Conservation (phyloP, 2,329 filamentous ascomycete genomes). For the Fusarium verrucosum region DNA sequence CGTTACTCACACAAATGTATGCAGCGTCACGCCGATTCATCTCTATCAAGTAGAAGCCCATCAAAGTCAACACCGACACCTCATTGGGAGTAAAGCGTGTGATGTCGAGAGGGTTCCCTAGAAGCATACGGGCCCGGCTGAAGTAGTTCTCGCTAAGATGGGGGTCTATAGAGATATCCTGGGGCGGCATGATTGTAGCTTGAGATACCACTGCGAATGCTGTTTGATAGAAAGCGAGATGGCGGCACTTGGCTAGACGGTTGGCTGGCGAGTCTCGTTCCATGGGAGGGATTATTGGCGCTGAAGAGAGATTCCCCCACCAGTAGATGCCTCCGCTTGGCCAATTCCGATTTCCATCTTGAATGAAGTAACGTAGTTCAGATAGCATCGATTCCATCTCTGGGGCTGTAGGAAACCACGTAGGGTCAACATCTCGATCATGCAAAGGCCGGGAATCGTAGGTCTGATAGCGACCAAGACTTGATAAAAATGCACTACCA, state of each 20-base stretch:
- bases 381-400: conserved; percentile 53
- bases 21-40: conserved; percentile 60
- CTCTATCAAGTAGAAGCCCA: conserved; percentile 61
- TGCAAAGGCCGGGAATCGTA: conserved; percentile 56
- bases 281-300: conserved; percentile 43
- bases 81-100: conserved; percentile 54
- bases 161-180: conserved; percentile 38
- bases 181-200: conserved; percentile 37
- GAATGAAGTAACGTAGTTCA: conserved; percentile 55
- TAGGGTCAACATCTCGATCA: conserved; percentile 51
- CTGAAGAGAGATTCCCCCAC: conserved; percentile 55
- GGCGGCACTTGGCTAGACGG: conserved; percentile 45
- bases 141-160: conserved; percentile 57
- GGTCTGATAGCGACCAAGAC: conserved; percentile 58
- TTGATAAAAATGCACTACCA: conserved; percentile 51
- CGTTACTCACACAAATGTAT: conserved; percentile 57
- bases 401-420: conserved; percentile 50
- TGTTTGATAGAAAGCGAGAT: conserved; percentile 57
- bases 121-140: conserved; percentile 53
- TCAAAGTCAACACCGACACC: conserved; percentile 56
- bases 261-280: conserved; percentile 33
- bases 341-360: conserved; percentile 55
- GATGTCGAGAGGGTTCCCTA: conserved; percentile 60
- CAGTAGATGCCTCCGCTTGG: conserved; percentile 59
- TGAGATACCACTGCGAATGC: conserved; percentile 55